phyloP scores from a whole-genome alignment of 768 basidiomycete species.

The Calocera cornea region DNA sequence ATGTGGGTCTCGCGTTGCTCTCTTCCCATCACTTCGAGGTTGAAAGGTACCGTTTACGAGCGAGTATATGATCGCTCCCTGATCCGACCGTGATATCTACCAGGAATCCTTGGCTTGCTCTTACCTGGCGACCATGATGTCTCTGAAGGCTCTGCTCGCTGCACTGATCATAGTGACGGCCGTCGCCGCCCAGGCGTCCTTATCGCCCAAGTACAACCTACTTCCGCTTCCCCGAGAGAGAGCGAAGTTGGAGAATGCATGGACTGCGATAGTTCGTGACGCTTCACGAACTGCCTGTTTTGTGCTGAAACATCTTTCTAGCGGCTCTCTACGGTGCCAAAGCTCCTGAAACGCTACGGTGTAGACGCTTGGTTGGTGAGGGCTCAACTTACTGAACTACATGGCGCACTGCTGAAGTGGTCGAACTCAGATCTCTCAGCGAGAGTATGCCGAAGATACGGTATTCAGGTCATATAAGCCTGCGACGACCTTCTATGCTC shows the following conservation, averaged over 20 bases:
- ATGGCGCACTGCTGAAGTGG: background rate
- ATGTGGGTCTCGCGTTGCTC: background rate
- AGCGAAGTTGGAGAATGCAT: background rate
- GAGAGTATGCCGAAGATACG: constrained; percentile 43
- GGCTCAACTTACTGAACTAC: background rate
- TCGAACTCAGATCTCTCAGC: constrained; percentile 22
- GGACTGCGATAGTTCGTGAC: background rate
- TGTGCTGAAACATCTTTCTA: constrained; percentile 9
- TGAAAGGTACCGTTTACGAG: background rate
- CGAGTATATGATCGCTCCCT: background rate
- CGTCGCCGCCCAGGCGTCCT: background rate
- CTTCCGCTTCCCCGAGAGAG: background rate
- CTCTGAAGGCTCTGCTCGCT: background rate
- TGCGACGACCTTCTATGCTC: constrained; percentile 36
- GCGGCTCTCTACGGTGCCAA: constrained; percentile 32
- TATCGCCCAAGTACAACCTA: background rate
- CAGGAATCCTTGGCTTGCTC: background rate
- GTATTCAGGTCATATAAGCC: constrained; percentile 40
- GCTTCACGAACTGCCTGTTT: background rate
- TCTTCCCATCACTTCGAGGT: background rate
- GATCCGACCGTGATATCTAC: background rate
- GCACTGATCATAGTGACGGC: background rate
- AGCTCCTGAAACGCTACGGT: constrained; percentile 31
- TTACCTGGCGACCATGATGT: background rate
- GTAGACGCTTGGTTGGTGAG: constrained; percentile 34